phyloP scores from a whole-genome alignment of 495 filamentous ascomycete species.

The Neurospora sp. region DNA sequence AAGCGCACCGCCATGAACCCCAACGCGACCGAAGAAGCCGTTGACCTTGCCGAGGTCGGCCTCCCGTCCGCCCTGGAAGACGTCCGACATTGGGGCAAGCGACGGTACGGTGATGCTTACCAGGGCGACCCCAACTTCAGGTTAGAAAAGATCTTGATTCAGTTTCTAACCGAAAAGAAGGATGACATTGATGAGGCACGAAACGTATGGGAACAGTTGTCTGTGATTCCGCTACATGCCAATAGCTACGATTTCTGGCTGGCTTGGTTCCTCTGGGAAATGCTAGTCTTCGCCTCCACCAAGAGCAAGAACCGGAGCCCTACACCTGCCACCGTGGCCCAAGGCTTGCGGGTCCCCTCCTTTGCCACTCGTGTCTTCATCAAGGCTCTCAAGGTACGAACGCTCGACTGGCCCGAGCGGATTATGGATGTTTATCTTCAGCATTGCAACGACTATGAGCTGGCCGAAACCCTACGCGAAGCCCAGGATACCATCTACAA shows the following conservation, averaged over 20 bases:
- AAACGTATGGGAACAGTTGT: slow-evolving; percentile 62
- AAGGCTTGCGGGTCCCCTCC: slow-evolving; percentile 38
- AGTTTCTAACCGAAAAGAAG: slow-evolving; percentile 69
- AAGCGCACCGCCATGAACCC: slow-evolving; percentile 69
- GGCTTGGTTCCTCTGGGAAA: slow-evolving; percentile 82
- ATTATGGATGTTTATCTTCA: slow-evolving; percentile 71
- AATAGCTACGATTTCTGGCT: slow-evolving; percentile 89
- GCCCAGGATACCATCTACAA: slow-evolving; percentile 61
- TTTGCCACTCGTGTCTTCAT: slow-evolving; percentile 64
- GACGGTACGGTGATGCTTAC: slow-evolving; percentile 62
- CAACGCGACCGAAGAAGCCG: slow-evolving; percentile 71
- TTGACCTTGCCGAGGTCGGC: slow-evolving; percentile 86
- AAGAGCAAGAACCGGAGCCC: slow-evolving; percentile 33
- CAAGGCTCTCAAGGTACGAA: slow-evolving; percentile 56
- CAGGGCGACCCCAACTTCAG: slow-evolving; percentile 79
- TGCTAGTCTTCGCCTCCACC: slow-evolving; percentile 44
- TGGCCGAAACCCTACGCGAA: slow-evolving; percentile 56
- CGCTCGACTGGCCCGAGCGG: slow-evolving; percentile 87
- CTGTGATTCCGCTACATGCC: slow-evolving; percentile 45
- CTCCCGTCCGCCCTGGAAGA: slow-evolving; percentile 76
- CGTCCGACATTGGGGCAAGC: slow-evolving; percentile 65
- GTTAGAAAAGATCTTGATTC: slow-evolving; percentile 83
- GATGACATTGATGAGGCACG: slow-evolving; percentile 55
- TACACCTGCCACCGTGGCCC: slow-evolving; percentile 28
- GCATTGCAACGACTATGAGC: slow-evolving; percentile 82